These are phyloP conservation scores for Apocynum venetum DNA, from an alignment of 257 asterid genomes.

Conservation along the genomic window DNA sequence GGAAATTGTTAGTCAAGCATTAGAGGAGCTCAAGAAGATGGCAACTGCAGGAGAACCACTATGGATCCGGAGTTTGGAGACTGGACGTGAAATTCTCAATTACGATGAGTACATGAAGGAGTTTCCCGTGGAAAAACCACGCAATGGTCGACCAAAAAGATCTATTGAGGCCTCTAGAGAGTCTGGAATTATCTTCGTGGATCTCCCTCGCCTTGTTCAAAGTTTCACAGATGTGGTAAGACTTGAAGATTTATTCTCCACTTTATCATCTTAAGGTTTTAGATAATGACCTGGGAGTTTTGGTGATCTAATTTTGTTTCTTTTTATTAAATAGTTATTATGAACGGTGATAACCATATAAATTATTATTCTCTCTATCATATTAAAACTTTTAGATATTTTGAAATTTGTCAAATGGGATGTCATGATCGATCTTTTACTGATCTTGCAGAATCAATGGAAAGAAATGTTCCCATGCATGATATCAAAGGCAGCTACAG, in stretches of 20 bases:
- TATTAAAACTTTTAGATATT: no score
- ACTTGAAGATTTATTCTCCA: neutral
- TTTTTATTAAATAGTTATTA: no score
- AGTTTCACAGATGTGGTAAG: conserved; percentile 72
- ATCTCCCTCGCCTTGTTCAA: conserved; percentile 62
- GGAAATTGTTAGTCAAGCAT: conserved; percentile 45
- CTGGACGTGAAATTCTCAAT: conserved; percentile 80
- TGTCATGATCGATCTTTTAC: no score
- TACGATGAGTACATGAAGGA: conserved; percentile 67
- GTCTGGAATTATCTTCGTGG: conserved; percentile 45
- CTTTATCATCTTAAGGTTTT: no score
- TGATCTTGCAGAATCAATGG: conserved; percentile 61
- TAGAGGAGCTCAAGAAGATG: conserved; percentile 65
- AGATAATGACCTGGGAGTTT: no score
- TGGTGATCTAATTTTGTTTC: no score
- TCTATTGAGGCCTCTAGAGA: conserved; percentile 84
- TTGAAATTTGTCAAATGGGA: no score
- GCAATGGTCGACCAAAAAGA: conserved; percentile 29
- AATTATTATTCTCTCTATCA: no score
- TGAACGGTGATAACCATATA: no score
- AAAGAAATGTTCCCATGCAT: conserved; percentile 72
- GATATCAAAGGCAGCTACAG: conserved; percentile 64
- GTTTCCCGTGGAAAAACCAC: conserved; percentile 26
- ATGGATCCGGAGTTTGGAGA: conserved; percentile 74
- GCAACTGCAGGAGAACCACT: conserved; percentile 58